Conservation (phyloP, 208 protist genomes). For the Phytomonas francai region DNA sequence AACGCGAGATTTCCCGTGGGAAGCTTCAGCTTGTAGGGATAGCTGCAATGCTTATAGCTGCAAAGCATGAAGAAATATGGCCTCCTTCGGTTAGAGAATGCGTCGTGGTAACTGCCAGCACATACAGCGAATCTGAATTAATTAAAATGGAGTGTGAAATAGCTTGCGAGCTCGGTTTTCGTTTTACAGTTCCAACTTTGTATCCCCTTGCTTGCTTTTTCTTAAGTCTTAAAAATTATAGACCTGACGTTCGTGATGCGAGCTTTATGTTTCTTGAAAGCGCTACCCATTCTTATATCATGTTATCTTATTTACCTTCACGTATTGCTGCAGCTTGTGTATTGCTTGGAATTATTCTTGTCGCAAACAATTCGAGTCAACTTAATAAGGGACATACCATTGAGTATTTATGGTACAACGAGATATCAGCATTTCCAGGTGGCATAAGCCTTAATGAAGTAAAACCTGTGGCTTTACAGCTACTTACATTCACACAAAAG, state of each 20-base stretch:
- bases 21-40: conserved; percentile 88
- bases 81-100: conserved; percentile 88
- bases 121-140: conserved; percentile 72
- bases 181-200: conserved; percentile 67
- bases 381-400: conserved; percentile 14
- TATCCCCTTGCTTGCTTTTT: conserved; percentile 57
- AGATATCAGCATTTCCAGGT: conserved; percentile 22
- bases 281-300: conserved; percentile 49
- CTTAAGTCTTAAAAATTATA: conserved; percentile 19
- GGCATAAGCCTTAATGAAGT: conserved; percentile 48
- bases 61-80: conserved; percentile 90
- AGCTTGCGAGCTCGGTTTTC: conserved; percentile 49
- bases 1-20: conserved; percentile 32
- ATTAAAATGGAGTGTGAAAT: conserved; percentile 72
- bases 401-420: conserved; percentile 30
- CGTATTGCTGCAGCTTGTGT: conserved; percentile 46
- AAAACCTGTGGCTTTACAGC: conserved; percentile 23
- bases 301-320: conserved; percentile 60
- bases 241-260: conserved; percentile 27
- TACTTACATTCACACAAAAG: conserved; percentile 48
- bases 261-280: conserved; percentile 66
- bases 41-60: conserved; percentile 76
- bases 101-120: conserved; percentile 89
- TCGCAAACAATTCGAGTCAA: conserved; percentile 20
- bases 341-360: conserved; percentile 41